These are phyloP conservation scores for Solanum piurae DNA, from an alignment of 257 asterid genomes.

Conservation along the genomic window DNA sequence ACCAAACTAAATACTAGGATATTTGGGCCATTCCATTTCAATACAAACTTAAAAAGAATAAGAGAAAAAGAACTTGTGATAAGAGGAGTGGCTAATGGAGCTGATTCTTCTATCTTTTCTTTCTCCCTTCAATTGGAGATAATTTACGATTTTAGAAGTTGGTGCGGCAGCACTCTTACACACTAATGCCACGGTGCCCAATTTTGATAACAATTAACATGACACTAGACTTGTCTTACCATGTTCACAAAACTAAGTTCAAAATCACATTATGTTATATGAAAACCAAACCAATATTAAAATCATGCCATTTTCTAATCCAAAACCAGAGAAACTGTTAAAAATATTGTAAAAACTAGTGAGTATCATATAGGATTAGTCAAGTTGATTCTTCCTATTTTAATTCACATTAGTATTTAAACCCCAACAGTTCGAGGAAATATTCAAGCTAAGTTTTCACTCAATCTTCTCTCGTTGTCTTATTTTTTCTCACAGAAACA, in stretches of 20 bases:
- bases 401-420: background rate
- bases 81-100: background rate
- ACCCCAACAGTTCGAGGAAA: background rate
- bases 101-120: background rate
- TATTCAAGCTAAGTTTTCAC: background rate
- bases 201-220: background rate
- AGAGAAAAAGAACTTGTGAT: background rate
- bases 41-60: background rate
- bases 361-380: background rate
- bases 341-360: background rate
- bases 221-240: background rate
- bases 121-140: background rate
- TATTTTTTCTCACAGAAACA: background rate
- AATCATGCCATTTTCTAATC: background rate
- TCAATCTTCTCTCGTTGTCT: background rate
- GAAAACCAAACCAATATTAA: background rate
- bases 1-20: background rate
- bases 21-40: background rate
- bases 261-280: background rate
- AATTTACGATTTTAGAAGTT: background rate
- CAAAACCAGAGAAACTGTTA: background rate
- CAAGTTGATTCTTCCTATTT: background rate
- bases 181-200: background rate
- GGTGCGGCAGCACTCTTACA: background rate
- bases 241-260: background rate